Evolutionary conservation across 2,329 filamentous ascomycete species (phyloP), one percentile per base, ranked within the genome.

Genomic region (Chaetomium sp.): DNA sequence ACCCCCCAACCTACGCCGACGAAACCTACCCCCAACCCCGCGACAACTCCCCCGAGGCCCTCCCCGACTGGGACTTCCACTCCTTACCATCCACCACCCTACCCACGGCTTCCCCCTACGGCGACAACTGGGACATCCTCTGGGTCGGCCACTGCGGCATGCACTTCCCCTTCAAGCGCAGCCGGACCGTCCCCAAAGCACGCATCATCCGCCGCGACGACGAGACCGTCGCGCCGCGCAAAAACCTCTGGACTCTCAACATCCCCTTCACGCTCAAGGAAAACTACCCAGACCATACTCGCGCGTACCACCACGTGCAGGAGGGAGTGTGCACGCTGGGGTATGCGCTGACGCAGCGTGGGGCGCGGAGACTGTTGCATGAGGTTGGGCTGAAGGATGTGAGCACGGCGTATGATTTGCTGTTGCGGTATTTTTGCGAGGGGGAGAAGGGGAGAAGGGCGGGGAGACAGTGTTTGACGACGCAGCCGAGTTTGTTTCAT

Each of bases 51-150:
- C 49, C 54, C 27, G 19, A 34, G 40, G 9, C 41, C 0, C 37
- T 62, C 4, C 56, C 57, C 3, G 60, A 64, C 11, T 38, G 66
- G 8, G 8, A 32, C 5, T 64, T 65, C 52, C 38, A 56, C 40
- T 32, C 41, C 7, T 58, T 66, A 1, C 64, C 64, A 0, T 8
- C 46, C 10, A 66, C 62, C 4, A 27, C n/a, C 1, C 35, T 56
- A 3, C 58, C 65, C 3, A 55, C n/a, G 10, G 42, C n/a, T 34
- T 72, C 72, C 4, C 75, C 76, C 0, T 79, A 78, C 59, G 76
- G 76, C n/a, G 71, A 72, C 53, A 67, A 74, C 55, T 79, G 76
- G 76, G 77, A 79, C 59, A 59, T 79, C 41, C 69, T 79, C 27
- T 78, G 76, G 75, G 64, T 79, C 8, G 76, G 76, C 32, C 72